Base-by-base conservation (phyloP, 768 basidiomycete genomes). In the Calvatia gigantea region DNA sequence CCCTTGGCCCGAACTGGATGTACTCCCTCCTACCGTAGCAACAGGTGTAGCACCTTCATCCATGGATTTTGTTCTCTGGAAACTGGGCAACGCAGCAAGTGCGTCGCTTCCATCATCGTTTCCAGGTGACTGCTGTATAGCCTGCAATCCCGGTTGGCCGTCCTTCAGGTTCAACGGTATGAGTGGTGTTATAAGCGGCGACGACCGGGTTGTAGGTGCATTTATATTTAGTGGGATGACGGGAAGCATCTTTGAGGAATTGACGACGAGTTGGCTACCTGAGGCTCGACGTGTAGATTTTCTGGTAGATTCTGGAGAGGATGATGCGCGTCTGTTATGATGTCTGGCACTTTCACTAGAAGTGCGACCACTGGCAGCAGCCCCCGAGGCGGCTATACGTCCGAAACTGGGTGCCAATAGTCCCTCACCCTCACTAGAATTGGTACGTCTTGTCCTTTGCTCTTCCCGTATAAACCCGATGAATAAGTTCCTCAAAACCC, bases 401-500 rank as follows among this genome's bases (percentile, higher is more conserved):
- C 38, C 65, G 39, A 39, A 63, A 56, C 23, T 62, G 6, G 64
- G 61, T 17, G 56, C 59, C 15, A 63, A 58, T 23, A 63, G 43
- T 6, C 64, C 68, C 27, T 69, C 67, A 38, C 63, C 45, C 51
- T 59, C 61, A 47, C 73, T 51, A 61, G 59, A 58, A 48, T 74
- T 47, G 6, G 42, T 6, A 25, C 73, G 23, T 66, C 75, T 58
- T 63, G 70, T 35, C 46, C 64, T 54, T 69, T 84, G 78, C 60
- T 91, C 83, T 63, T 91, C 90, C 9, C 77, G 76, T 48, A 92
- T 78, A 65, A 94, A 93, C 2, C 82, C 84, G 29, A 83, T 66
- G 69, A 96, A 97, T 12, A 97, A 71, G 66, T 95, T 96, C 27
- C 87, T 80, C 19, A 96, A 70, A 1, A 92, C 83, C 91, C 93